Percentiles rank a stretch among this genome's conserved stretches.
Evolutionary conservation across 257 asterid genomes (phyloP).

Genomic region (Ballota nigra): DNA sequence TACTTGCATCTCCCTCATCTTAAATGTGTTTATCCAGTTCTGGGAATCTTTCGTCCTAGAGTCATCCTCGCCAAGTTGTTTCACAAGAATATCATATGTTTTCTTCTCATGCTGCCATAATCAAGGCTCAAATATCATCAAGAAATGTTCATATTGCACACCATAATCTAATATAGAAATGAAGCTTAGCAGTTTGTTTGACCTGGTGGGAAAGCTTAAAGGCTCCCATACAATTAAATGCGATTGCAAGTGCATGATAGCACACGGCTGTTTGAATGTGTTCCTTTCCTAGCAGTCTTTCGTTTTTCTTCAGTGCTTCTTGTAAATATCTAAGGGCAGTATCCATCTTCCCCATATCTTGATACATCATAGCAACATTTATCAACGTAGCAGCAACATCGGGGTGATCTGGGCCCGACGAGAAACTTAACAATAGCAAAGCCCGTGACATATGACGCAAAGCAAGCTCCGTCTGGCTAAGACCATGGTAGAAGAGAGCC

Average conservation of each 20-base stretch:
- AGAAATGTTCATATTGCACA: slow-evolving; percentile 9
- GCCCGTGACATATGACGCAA: slow-evolving; percentile 93
- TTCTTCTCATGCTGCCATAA: slow-evolving; percentile 82
- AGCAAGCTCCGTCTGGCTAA: slow-evolving; percentile 94
- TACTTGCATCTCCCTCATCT: slow-evolving; percentile 71
- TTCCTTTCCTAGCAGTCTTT: slow-evolving; percentile 81
- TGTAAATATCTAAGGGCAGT: slow-evolving; percentile 91
- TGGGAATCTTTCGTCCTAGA: slow-evolving; percentile 86
- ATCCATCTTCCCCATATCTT: slow-evolving; percentile 84
- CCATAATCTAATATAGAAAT: background rate
- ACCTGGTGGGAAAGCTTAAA: slow-evolving; percentile 95
- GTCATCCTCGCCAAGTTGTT: slow-evolving; percentile 96
- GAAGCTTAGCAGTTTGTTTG: slow-evolving; percentile 35
- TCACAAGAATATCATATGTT: slow-evolving; percentile 88
- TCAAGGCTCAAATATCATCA: slow-evolving; percentile 5
- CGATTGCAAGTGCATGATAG: slow-evolving; percentile 95
- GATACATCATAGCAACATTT: slow-evolving; percentile 98
- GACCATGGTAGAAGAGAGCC: slow-evolving; percentile 98
- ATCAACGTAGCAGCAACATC: slow-evolving; percentile 95
- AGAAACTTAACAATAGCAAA: slow-evolving; percentile 66
- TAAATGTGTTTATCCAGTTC: slow-evolving; percentile 91
- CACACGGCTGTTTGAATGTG: slow-evolving; percentile 99
- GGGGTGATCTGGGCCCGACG: slow-evolving; percentile 97
- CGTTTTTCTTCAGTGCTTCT: slow-evolving; percentile 89
- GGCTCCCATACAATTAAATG: slow-evolving; percentile 86